Percentiles rank a stretch among this genome's conserved stretches.
Conservation (phyloP, 768 basidiomycete species). For the Mycena crocata region DNA sequence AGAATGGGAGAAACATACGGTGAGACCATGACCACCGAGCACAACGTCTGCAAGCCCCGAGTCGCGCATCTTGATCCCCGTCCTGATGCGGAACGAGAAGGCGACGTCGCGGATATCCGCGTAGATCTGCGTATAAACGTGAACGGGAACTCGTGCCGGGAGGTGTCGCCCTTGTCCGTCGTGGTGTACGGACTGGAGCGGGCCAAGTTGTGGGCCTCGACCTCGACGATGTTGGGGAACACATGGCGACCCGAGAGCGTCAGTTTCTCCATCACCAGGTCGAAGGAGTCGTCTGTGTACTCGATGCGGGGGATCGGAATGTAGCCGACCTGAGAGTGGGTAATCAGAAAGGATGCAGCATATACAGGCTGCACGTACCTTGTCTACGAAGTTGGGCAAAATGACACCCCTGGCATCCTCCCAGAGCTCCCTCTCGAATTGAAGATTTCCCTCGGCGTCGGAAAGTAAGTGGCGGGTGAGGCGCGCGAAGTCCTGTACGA, state of each 20-base stretch:
- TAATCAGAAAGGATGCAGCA: neutral
- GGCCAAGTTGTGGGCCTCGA: constrained; percentile 85
- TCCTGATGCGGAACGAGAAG: constrained; percentile 91
- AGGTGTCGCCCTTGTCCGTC: constrained; percentile 59
- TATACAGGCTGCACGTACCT: constrained; percentile 55
- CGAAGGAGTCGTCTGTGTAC: constrained; percentile 88
- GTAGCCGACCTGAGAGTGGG: constrained; percentile 68
- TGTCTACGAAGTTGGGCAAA: constrained; percentile 79
- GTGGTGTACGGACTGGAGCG: constrained; percentile 85
- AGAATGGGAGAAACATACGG: constrained; percentile 54
- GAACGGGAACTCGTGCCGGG: constrained; percentile 79
- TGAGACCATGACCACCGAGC: constrained; percentile 86
- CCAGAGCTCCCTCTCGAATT: constrained; percentile 92
- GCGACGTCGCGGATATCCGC: constrained; percentile 94
- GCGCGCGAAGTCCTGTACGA: constrained; percentile 86
- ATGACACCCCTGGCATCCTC: constrained; percentile 88
- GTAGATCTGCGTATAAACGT: constrained; percentile 88
- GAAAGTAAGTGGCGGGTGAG: constrained; percentile 89
- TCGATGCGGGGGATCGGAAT: constrained; percentile 94
- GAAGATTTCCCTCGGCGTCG: constrained; percentile 81
- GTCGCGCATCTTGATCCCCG: constrained; percentile 83
- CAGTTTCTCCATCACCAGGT: constrained; percentile 94
- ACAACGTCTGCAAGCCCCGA: constrained; percentile 88
- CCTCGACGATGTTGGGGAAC: constrained; percentile 80
- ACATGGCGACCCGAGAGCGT: constrained; percentile 89